Evolutionary conservation across 1,139 yeast genomes (phyloP).

Genomic region (Geotrichum fermentans): DNA sequence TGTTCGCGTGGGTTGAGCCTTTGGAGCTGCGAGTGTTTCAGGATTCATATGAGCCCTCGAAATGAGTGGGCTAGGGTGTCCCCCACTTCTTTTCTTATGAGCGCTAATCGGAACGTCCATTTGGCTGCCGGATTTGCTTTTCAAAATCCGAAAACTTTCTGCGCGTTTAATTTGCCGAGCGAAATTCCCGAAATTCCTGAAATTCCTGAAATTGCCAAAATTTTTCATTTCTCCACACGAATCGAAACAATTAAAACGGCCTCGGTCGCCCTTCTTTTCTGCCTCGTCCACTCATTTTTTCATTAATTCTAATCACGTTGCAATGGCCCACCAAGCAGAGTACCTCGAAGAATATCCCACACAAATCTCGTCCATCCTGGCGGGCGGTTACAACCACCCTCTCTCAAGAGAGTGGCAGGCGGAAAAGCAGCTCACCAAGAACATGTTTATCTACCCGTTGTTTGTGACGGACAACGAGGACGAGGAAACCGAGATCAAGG

Average conservation of each 20-base stretch:
- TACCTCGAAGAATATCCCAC: slow-evolving; percentile 43
- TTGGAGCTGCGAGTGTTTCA: background rate
- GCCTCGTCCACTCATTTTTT: background rate
- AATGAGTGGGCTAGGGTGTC: background rate
- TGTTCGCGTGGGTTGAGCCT: background rate
- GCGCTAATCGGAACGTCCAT: no score
- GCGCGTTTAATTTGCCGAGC: no score
- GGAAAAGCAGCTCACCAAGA: slow-evolving; percentile 71
- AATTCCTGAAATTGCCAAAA: background rate
- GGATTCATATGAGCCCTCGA: no score
- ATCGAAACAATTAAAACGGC: background rate
- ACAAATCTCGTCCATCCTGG: slow-evolving; percentile 69
- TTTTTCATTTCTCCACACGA: background rate
- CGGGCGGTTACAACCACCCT: slow-evolving; percentile 94
- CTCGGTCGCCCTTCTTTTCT: no score
- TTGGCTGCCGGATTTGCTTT: no score
- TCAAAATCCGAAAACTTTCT: no score
- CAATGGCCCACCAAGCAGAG: slow-evolving; percentile 23
- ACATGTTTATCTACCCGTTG: slow-evolving; percentile 89
- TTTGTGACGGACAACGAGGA: slow-evolving; percentile 79
- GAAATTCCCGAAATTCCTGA: slow-evolving; percentile 1
- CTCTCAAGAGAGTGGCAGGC: slow-evolving; percentile 87
- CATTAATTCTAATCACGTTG: background rate
- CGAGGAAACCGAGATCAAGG: slow-evolving; percentile 66
- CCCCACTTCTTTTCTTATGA: background rate